These are phyloP conservation scores for Margaritispora aquatica DNA, from an alignment of 495 filamentous ascomycete species.

Conservation along the genomic window DNA sequence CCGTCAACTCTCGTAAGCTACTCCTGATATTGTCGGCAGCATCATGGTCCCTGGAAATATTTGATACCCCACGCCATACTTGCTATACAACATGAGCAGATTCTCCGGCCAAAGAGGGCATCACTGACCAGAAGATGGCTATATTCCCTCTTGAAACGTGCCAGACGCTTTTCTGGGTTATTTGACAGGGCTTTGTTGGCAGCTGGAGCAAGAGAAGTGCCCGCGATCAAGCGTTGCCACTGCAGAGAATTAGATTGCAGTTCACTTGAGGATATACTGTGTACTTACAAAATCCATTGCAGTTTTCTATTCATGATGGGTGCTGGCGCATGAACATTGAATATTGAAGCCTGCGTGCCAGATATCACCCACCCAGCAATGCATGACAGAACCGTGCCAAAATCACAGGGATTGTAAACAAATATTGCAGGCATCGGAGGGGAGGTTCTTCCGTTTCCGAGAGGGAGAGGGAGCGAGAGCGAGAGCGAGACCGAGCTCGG, in stretches of 20 bases:
- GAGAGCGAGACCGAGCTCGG: no score
- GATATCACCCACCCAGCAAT: no score
- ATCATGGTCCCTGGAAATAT: slow-evolving; percentile 44
- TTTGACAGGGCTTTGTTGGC: slow-evolving; percentile 56
- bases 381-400: slow-evolving; percentile 5
- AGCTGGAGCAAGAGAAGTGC: slow-evolving; percentile 57
- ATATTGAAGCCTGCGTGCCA: slow-evolving; percentile 8
- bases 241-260: slow-evolving; percentile 25
- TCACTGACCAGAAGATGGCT: slow-evolving; percentile 66
- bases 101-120: neutral
- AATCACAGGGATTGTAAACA: neutral
- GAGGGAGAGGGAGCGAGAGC: no score
- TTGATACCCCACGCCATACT: slow-evolving; percentile 68
- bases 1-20: slow-evolving; percentile 58
- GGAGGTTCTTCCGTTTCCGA: neutral
- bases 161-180: slow-evolving; percentile 79
- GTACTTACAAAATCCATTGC: slow-evolving; percentile 26
- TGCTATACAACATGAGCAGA: slow-evolving; percentile 40
- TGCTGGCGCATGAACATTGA: slow-evolving; percentile 14
- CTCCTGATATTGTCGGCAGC: slow-evolving; percentile 47
- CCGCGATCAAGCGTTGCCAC: slow-evolving; percentile 89
- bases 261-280: neutral
- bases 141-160: slow-evolving; percentile 85
- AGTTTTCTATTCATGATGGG: slow-evolving; percentile 17
- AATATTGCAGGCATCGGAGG: neutral